phyloP scores from a whole-genome alignment of 2,329 filamentous ascomycete genomes.

The Cladobotryum mycophilum region DNA sequence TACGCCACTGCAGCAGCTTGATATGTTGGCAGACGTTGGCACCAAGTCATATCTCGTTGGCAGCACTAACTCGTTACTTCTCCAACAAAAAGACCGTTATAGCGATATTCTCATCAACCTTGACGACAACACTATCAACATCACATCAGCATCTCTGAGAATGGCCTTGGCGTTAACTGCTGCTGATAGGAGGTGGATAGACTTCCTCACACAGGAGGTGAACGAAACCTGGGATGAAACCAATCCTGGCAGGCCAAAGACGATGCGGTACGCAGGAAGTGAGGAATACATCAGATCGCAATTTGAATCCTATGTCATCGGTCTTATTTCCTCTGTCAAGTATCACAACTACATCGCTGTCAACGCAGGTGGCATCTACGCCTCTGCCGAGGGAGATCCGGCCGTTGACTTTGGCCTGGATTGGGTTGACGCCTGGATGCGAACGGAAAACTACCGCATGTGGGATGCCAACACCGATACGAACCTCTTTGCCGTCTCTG shows the following conservation, averaged over 20 bases:
- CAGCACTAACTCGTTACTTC: slow-evolving; percentile 87
- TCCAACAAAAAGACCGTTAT: slow-evolving; percentile 93
- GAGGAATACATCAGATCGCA: slow-evolving; percentile 97
- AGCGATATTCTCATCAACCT: slow-evolving; percentile 96
- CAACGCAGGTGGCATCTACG: slow-evolving; percentile 54
- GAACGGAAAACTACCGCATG: slow-evolving; percentile 85
- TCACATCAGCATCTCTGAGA: slow-evolving; percentile 73
- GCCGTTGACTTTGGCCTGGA: slow-evolving; percentile 75
- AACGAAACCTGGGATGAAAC: slow-evolving; percentile 95
- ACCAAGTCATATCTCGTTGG: slow-evolving; percentile 98
- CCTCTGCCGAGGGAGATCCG: slow-evolving; percentile 75
- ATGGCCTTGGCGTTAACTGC: slow-evolving; percentile 71
- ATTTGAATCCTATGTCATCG: slow-evolving; percentile 93
- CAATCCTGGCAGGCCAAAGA: slow-evolving; percentile 85
- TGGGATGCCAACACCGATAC: slow-evolving; percentile 77
- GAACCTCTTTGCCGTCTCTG: slow-evolving; percentile 89
- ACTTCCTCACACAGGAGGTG: slow-evolving; percentile 86
- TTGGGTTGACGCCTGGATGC: slow-evolving; percentile 81
- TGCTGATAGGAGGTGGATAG: slow-evolving; percentile 92
- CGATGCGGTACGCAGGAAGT: slow-evolving; percentile 87
- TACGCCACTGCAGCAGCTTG: slow-evolving; percentile 90
- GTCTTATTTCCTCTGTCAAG: slow-evolving; percentile 80
- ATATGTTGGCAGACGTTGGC: slow-evolving; percentile 84
- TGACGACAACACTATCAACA: slow-evolving; percentile 79
- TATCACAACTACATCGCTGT: slow-evolving; percentile 71